Evolutionary conservation across 768 basidiomycete species (phyloP).

Genomic region (Agrocybe chaxingu): DNA sequence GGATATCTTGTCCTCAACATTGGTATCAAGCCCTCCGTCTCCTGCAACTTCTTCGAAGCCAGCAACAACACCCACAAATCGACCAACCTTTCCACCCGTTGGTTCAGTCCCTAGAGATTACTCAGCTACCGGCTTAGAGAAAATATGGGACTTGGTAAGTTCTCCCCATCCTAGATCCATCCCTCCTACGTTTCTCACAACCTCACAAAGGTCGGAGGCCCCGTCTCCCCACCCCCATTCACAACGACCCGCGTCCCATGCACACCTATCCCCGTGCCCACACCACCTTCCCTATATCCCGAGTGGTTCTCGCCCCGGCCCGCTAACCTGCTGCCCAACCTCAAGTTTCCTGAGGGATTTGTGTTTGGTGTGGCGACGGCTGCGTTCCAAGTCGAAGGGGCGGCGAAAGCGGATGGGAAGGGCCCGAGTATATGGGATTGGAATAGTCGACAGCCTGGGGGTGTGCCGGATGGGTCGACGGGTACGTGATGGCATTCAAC

Average conservation of each 20-base stretch:
- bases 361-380: constrained; percentile 52
- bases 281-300: constrained; percentile 43
- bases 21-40: too few species aligned
- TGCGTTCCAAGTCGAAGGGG: constrained; percentile 53
- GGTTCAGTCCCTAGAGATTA: constrained; percentile 39
- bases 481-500: constrained; percentile 20
- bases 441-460: constrained; percentile 43
- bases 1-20: too few species aligned
- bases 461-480: constrained; percentile 40
- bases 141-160: constrained; percentile 42
- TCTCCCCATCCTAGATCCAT: background rate
- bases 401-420: constrained; percentile 46
- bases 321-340: constrained; percentile 37
- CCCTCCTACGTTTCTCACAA: background rate
- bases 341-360: constrained; percentile 47
- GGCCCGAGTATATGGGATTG: constrained; percentile 49
- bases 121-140: constrained; percentile 32
- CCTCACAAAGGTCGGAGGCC: constrained; percentile 31
- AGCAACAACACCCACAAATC: constrained; percentile 5
- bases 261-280: constrained; percentile 33
- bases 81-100: constrained; percentile 32
- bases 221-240: constrained; percentile 40
- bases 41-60: too few species aligned
- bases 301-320: constrained; percentile 43
- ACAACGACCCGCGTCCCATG: constrained; percentile 40